Evolutionary conservation across 2,329 filamentous ascomycete genomes (phyloP), one percentile per base, ranked within the genome.

Genomic region (Leptosphaerulina australis): DNA sequence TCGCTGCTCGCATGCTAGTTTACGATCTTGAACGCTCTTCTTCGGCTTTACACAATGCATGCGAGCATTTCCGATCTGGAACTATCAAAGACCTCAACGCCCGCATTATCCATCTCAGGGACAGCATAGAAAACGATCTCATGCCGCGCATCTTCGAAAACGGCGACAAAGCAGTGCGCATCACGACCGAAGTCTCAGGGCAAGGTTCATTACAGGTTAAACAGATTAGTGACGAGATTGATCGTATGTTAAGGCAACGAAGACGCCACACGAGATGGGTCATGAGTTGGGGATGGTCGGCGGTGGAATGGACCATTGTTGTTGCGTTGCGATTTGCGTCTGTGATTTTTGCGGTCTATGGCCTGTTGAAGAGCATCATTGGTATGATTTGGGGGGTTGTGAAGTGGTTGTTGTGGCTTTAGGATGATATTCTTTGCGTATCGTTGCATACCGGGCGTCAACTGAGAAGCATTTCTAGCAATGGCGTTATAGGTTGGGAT

Each of bases 281-380:
- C 18, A 80, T 90, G 29, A 80, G 89, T 11, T 84, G 85, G 0
- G 87, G 90, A 11, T 97, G 91, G 82, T 84, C 91, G 45, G 74
- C 87, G 15, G 83, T 97, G 12, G 93, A 97, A 77, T 97, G 91
- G 91, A 77, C 85, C 39, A 81, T 97, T 14, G 85, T 97, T 29
- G 89, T 88, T 3, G 83, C 95, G 61, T 90, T 97, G 86, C 97
- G 94, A 91, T 91, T 88, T 73, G 86, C 95, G 12, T 97, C 93
- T 91, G 84, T 95, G 51, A 78, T 96, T 25, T 92, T 97, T 18
- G 88, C 91, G 70, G 78, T 93, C 18, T 78, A 88, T 41, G 83
- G 90, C 52, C 72, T 89, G 11, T 74, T 88, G 26, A 76, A 85
- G 52, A 85, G 86, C 9, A 61, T 88, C 1, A 81, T 87, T 34